These are phyloP conservation scores for Cyclotella choctawhatcheeana DNA, from an alignment of 108 stramenopile species.

Conservation along the genomic window DNA sequence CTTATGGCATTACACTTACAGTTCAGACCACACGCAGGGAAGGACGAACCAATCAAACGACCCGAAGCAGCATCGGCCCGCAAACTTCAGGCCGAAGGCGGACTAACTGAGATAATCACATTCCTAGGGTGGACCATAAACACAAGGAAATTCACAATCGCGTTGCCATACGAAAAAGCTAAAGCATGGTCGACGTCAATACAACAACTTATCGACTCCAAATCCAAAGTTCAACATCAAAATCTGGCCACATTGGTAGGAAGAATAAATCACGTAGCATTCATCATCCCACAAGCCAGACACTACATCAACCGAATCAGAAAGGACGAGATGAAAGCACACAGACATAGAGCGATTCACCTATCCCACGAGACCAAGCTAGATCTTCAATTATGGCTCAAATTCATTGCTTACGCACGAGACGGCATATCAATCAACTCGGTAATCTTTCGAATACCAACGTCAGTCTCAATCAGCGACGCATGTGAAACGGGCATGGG, in stretches of 20 bases:
- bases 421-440: constrained; percentile 32
- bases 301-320: not conserved
- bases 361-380: not conserved
- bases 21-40: constrained; percentile 5
- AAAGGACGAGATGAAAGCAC: not conserved
- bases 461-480: not conserved
- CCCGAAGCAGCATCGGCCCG: constrained; percentile 11
- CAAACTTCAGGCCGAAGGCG: constrained; percentile 23
- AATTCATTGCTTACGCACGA: constrained; percentile 5
- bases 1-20: constrained; percentile 17
- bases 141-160: constrained; percentile 17
- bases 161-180: constrained; percentile 14
- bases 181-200: constrained; percentile 4
- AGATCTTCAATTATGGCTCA: constrained; percentile 18
- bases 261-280: constrained; percentile 15
- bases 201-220: not conserved
- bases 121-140: constrained; percentile 33
- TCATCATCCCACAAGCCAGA: constrained; percentile 11
- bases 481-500: constrained; percentile 17
- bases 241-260: constrained; percentile 20
- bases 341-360: too few species aligned
- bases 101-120: constrained; percentile 4
- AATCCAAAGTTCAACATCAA: not conserved
- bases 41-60: constrained; percentile 14
- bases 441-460: constrained; percentile 17